Evolutionary conservation across 345 rosid species (phyloP).

Genomic region (Linum lewisii): DNA sequence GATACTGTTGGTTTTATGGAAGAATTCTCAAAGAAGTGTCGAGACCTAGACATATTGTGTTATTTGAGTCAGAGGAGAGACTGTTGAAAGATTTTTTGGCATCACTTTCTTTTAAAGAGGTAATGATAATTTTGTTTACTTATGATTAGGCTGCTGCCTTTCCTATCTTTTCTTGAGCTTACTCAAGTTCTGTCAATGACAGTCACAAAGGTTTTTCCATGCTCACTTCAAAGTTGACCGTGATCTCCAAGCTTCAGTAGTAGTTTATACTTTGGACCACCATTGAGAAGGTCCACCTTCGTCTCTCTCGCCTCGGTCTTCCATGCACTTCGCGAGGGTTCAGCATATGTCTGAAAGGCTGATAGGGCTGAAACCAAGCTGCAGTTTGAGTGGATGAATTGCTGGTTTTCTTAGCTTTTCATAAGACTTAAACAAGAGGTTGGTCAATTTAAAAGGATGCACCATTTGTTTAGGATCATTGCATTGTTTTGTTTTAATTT

Average conservation of each 20-base stretch:
- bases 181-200: conserved; percentile 11
- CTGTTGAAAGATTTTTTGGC: conserved; percentile 42
- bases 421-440: too few species aligned
- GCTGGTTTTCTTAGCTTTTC: background rate
- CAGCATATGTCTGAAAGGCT: background rate
- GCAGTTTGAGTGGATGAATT: background rate
- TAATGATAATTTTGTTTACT: conserved; percentile 4
- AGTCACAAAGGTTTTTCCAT: conserved; percentile 75
- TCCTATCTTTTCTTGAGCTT: background rate
- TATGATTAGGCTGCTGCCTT: background rate
- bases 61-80: conserved; percentile 64
- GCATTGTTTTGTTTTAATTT: too few species aligned
- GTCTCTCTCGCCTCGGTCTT: too few species aligned
- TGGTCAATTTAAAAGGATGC: too few species aligned
- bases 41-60: conserved; percentile 58
- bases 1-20: conserved; percentile 53
- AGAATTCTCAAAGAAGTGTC: conserved; percentile 55
- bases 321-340: background rate
- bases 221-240: conserved; percentile 89
- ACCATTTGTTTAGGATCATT: too few species aligned
- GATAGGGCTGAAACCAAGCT: background rate
- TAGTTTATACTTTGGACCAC: conserved; percentile 30
- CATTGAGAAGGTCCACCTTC: background rate
- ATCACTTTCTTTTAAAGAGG: conserved; percentile 68
- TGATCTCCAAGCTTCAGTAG: conserved; percentile 76